Base-by-base conservation (phyloP, 2,329 filamentous ascomycete genomes). In the Coniochaeta sp. region DNA sequence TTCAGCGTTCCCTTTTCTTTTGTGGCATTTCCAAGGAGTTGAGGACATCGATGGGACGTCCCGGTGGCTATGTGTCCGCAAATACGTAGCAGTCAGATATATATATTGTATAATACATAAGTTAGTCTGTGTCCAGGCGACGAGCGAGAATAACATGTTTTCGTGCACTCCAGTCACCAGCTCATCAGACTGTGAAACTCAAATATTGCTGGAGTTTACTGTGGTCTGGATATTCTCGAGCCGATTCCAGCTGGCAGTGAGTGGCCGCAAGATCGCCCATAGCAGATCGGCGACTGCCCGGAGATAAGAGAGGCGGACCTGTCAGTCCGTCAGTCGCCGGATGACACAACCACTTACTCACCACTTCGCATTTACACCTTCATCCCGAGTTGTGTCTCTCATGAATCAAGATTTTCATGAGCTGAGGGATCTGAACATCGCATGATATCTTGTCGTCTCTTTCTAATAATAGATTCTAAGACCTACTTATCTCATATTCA, bases 341-440 rank as follows among this genome's bases (percentile, higher is more conserved):
- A 64, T 64, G 62, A 64, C 62, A 64, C 62, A 64, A 60, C 28
- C 60, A 58, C 50, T 52, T 17, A 38, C 31, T 52, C 33, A 36
- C 34, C 47, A 52, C 17, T 16, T n/a, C 14, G 38, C 16, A 40
- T 17, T 6, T 52, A 12, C 6, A 52, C 26, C 44, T 47, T 54
- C 50, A 57, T 22, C 38, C 47, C 14, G 2, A 26, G 6, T 5
- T 52, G 28, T 52, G 47, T 24, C 47, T 52, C 47, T 52, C 43
- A 47, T 47, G 19, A 22, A 24, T 47, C 43, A 52, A 52, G 24
- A 8, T 31, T 50, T 52, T 52, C 47, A 17, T 31, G 47, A 17
- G 14, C 26, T 12, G 26, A 38, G n/a, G 28, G 52, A 19, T 52
- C 44, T 50, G 43, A 34, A 44, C 43, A 36, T 38, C 58, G 22